A percentile compares a stretch with the other conserved stretches of the same genome.
phyloP scores from a whole-genome alignment of 2,329 filamentous ascomycete species.

The Phoma sp. region DNA sequence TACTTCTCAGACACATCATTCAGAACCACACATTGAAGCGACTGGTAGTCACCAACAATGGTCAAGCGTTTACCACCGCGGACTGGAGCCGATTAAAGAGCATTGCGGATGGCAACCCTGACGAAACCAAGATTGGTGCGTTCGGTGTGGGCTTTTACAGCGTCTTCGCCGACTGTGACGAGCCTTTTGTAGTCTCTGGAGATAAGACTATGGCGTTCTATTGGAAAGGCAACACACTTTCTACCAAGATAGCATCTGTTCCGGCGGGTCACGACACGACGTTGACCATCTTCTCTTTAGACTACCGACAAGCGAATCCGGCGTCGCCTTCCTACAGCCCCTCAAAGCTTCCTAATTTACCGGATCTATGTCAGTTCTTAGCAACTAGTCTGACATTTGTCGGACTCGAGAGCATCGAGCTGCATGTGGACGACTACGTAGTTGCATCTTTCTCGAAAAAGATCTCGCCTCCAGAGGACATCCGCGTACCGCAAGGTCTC shows the following conservation, averaged over 20 bases:
- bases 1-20: conserved; percentile 81
- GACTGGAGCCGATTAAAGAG: conserved; percentile 94
- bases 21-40: conserved; percentile 85
- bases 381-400: conserved; percentile 97
- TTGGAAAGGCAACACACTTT: conserved; percentile 98
- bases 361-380: conserved; percentile 89
- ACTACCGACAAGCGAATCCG: conserved; percentile 82
- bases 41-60: conserved; percentile 92
- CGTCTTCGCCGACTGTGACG: conserved; percentile 97
- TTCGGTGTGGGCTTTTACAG: conserved; percentile 99
- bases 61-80: conserved; percentile 82
- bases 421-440: conserved; percentile 88
- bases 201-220: conserved; percentile 97
- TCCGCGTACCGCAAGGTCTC: conserved; percentile 78
- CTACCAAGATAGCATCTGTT: conserved; percentile 83
- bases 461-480: conserved; percentile 74
- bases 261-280: conserved; percentile 68
- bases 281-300: conserved; percentile 90
- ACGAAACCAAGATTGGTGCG: conserved; percentile 98
- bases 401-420: conserved; percentile 82
- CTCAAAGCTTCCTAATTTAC: conserved; percentile 82
- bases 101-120: conserved; percentile 98
- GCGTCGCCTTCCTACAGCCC: conserved; percentile 47
- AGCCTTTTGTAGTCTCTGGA: conserved; percentile 94
- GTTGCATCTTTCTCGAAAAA: conserved; percentile 83